Conservation (phyloP, 164 flowering plant genomes). For the Sedum album region DNA sequence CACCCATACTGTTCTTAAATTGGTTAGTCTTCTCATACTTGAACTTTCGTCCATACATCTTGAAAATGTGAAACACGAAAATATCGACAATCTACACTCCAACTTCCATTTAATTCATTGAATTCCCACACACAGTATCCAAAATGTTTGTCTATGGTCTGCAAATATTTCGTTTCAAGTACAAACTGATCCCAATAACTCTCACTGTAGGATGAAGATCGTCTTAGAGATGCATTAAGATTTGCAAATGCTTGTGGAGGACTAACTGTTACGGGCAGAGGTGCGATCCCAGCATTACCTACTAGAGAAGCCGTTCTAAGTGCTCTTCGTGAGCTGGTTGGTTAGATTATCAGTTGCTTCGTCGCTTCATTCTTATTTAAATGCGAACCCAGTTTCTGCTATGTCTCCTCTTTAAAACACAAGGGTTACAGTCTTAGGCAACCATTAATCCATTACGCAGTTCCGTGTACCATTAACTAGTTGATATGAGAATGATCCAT, state of each 20-base stretch:
- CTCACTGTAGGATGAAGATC: conserved; percentile 45
- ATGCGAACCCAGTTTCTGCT: not conserved
- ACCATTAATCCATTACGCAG: too few relatives aligned
- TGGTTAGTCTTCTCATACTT: too few relatives aligned
- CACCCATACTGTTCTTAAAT: not conserved
- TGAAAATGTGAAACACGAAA: too few relatives aligned
- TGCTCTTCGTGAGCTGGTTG: conserved; percentile 34
- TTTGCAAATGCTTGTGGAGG: conserved; percentile 94
- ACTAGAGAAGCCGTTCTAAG: conserved; percentile 48
- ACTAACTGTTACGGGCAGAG: conserved; percentile 81
- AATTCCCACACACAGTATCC: too few relatives aligned
- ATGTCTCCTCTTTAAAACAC: not conserved
- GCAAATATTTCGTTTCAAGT: not conserved
- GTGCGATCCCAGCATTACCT: conserved; percentile 94
- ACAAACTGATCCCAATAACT: not conserved
- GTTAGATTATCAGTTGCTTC: conserved; percentile 15
- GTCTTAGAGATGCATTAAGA: conserved; percentile 61
- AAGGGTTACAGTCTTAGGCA: not conserved
- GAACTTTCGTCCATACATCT: not conserved
- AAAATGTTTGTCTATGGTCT: not conserved
- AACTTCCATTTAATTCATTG: too few relatives aligned
- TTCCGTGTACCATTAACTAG: too few relatives aligned
- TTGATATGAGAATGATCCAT: too few relatives aligned
- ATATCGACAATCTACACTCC: too few relatives aligned
- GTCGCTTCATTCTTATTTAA: not conserved